Base-by-base conservation (phyloP, 1,139 yeast genomes). In the Yamadazyma sp. region DNA sequence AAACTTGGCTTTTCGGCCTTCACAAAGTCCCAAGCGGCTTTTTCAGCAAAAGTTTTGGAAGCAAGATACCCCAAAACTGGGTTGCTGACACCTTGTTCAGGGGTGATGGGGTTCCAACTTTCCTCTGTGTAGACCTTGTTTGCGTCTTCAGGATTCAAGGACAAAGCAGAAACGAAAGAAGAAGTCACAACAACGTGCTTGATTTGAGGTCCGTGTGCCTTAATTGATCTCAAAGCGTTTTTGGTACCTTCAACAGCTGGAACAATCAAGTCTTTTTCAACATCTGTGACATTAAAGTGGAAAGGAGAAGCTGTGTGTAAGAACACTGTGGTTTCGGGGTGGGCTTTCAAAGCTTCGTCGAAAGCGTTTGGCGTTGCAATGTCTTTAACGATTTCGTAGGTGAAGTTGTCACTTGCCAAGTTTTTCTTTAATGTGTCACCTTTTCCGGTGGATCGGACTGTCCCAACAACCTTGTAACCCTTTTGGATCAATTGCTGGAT, bases 401-500 rank as follows among this genome's bases (percentile, higher is more conserved):
- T 41, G 47, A 77, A 61, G 17, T 62, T 58, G 15, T 55, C 50
- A 32, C 59, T 65, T 12, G 44, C 43, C 38, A 69, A 66, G 48
- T 61, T 61, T 28, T 59, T 48, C 45, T 61, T 51, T 45, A 74
- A 52, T 6, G 55, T 50, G 15, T 75, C 78, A 14, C 81, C 83
- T 56, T 79, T 79, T 2, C 55, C 66, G 32, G 66, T 64, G 2
- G 79, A 65, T 56, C 87, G 67, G 3, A 77, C 87, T 1, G 84
- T 70, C 9, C 85, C 86, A 23, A 81, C 65, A 9, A 82, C 87
- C 1, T 57, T 56, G 54, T 76, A 78, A 18, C 73, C 78, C 38
- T 62, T 63, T 27, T 57, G 56, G 29, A 64, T 44, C 38, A 64
- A 55, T 28, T 48, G 50, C 33, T 52, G 46, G 25, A 63, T 58